Conservation (phyloP, 1,284 basidiomycete genomes). For the Polyporus tsugae region DNA sequence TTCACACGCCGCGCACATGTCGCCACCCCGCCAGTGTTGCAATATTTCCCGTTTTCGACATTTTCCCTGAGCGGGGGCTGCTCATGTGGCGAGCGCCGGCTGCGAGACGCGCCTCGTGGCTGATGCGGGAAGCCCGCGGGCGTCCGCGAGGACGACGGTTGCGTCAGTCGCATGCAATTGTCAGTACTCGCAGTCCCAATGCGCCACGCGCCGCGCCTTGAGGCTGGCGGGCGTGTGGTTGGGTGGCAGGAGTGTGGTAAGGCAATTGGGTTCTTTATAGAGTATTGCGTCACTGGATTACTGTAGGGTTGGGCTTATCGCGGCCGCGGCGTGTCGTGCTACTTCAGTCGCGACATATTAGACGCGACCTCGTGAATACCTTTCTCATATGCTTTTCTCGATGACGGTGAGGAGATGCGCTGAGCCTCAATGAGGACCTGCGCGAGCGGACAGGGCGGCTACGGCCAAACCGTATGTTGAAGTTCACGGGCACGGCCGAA, state of each 20-base stretch:
- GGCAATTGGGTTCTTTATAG: background rate
- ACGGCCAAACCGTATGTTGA: background rate
- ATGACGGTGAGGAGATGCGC: background rate
- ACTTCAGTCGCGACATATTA: background rate
- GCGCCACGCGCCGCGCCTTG: background rate
- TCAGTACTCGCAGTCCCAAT: too few species aligned
- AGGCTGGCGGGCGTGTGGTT: background rate
- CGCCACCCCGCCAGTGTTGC: background rate
- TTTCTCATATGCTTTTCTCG: background rate
- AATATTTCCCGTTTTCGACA: constrained; percentile 17
- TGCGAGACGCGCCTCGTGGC: constrained; percentile 30
- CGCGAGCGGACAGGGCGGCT: background rate
- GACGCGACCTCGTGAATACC: background rate
- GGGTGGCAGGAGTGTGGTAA: constrained; percentile 2
- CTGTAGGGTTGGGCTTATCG: constrained; percentile 5
- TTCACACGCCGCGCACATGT: background rate
- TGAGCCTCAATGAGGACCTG: background rate
- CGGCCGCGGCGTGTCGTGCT: background rate
- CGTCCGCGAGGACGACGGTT: constrained; percentile 4
- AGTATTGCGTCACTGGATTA: background rate
- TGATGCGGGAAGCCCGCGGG: constrained; percentile 26
- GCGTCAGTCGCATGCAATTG: background rate
- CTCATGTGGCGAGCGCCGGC: constrained; percentile 26
- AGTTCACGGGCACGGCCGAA: background rate
- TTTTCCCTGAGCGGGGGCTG: constrained; percentile 11